A percentile compares a stretch with the other conserved stretches of the same genome.
phyloP scores from a whole-genome alignment of 1,284 basidiomycete species.

The Boletus smithii region DNA sequence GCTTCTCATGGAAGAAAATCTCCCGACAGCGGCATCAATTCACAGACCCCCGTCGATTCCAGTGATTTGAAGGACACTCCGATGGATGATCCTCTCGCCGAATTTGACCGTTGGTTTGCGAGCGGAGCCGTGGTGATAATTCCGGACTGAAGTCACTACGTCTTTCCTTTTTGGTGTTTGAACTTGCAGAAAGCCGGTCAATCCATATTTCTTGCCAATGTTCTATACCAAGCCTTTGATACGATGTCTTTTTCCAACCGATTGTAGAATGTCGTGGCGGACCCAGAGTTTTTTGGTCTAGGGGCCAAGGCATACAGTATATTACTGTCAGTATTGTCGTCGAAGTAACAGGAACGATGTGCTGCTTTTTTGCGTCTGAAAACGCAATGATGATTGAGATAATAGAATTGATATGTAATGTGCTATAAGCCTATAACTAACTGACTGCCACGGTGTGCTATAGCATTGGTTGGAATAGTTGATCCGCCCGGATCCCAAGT shows the following conservation, averaged over 20 bases:
- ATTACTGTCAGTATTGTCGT: neutral
- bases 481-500: neutral
- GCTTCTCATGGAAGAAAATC: neutral
- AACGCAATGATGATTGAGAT: neutral
- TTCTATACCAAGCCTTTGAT: no score
- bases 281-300: no score
- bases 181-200: no score
- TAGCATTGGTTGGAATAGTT: neutral
- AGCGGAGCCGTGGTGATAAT: slow-evolving; percentile 42
- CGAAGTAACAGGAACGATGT: neutral
- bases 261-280: no score
- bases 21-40: neutral
- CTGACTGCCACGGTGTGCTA: neutral
- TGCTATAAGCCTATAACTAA: no score
- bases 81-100: slow-evolving; percentile 39
- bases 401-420: neutral
- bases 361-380: neutral
- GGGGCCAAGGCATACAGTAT: no score
- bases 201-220: no score
- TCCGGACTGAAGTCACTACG: slow-evolving; percentile 14
- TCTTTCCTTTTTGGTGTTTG: neutral
- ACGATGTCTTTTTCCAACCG: no score
- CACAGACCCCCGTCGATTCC: neutral
- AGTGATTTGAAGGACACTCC: neutral
- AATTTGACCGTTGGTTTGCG: slow-evolving; percentile 48